Base-by-base conservation (phyloP, 768 basidiomycete species). In the Mycena crocata region DNA sequence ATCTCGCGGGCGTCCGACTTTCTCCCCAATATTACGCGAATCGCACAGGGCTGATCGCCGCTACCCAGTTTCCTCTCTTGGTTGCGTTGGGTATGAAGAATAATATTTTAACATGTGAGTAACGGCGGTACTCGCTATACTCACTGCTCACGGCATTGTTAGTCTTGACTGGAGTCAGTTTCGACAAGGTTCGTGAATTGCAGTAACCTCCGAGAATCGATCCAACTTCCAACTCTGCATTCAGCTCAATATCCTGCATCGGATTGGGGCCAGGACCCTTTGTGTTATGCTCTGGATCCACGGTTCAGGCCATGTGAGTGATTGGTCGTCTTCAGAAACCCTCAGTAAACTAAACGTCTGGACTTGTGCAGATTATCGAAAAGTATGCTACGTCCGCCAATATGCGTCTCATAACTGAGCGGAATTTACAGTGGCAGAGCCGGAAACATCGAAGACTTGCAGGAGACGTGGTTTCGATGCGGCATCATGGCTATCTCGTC, bases 81-180 rank as follows among this genome's bases (percentile, higher is more conserved):
- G 81, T 84, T 19, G 88, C 83, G 3, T 81, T 91, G 28, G 88
- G 87, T 1, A 86, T 85, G 66, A 87, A 86, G 76, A 90, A 91
- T 74, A 90, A 90, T 62, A 72, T 88, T 34, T 72, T 87, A 31
- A 74, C 80, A 5, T 72, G 81, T 82, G 65, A 28, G 81, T 73
- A 7, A 15, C 52, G 45, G 45, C 32, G 34, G 26, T 56, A 7
- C 35, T 49, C 21, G 24, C 21, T 2, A 26, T 13, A 23, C 14
- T 32, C 30, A n/a, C 15, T 23, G 23, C 39, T 60, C 49, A 54
- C 23, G 35, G 23, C 3, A 24, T 57, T 37, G 23, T 32, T 64
- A 89, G 87, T 80, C 34, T 70, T 88, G 35, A 89, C 87, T 5
- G 86, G 87, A 23, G 76, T 89, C 51, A 83, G 85, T 61, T 84